Conservation (phyloP, 768 basidiomycete species). For the Collybia nuda region DNA sequence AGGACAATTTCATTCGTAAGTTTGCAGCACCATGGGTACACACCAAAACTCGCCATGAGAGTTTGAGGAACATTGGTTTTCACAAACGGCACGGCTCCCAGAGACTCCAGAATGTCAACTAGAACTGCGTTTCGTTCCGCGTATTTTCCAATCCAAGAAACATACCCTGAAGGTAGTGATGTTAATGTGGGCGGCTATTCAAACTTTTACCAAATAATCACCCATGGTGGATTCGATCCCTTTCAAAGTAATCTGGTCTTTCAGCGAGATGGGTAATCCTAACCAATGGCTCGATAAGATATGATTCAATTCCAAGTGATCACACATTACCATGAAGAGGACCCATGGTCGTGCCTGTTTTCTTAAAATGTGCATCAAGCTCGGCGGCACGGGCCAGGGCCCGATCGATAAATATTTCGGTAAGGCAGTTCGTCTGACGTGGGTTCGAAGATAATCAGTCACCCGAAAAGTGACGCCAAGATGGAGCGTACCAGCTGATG, state of each 20-base stretch:
- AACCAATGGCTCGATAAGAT: background rate
- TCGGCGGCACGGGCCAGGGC: conserved; percentile 64
- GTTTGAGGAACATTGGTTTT: conserved; percentile 81
- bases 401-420: conserved; percentile 78
- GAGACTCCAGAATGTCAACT: conserved; percentile 61
- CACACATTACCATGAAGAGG: conserved; percentile 59
- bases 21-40: background rate
- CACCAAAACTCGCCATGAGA: conserved; percentile 50
- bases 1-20: background rate
- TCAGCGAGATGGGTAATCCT: conserved; percentile 68
- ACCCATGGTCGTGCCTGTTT: conserved; percentile 65
- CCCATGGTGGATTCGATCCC: conserved; percentile 73
- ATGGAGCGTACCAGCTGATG: conserved; percentile 65
- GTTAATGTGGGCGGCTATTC: background rate
- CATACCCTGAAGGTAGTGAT: conserved; percentile 51
- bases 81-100: conserved; percentile 72
- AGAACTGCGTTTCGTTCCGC: conserved; percentile 61
- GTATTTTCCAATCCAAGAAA: conserved; percentile 65
- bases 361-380: conserved; percentile 61
- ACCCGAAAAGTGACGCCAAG: background rate
- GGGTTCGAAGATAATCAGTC: background rate
- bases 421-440: conserved; percentile 72
- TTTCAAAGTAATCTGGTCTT: conserved; percentile 71
- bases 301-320: conserved; percentile 3
- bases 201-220: conserved; percentile 15